Conservation (phyloP, 768 basidiomycete species). For the Pisolithus albus region DNA sequence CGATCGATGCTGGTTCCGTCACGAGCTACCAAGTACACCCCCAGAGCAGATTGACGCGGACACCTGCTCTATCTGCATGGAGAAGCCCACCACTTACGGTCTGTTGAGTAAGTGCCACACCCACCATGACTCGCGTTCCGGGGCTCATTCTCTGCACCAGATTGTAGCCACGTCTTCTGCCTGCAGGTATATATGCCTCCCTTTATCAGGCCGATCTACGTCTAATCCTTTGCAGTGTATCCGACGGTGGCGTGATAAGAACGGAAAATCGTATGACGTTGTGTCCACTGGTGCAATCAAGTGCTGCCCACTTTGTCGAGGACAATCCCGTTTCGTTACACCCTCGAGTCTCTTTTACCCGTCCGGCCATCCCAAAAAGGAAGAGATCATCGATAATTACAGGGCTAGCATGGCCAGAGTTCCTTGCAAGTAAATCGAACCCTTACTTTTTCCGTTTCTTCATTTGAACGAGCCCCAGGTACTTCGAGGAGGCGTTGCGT, state of each 20-base stretch:
- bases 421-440: slow-evolving; percentile 51
- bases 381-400: slow-evolving; percentile 46
- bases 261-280: slow-evolving; percentile 44
- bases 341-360: slow-evolving; percentile 67
- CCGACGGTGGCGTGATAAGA: slow-evolving; percentile 67
- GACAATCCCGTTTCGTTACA: slow-evolving; percentile 57
- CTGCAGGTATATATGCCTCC: slow-evolving; percentile 40
- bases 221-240: slow-evolving; percentile 50
- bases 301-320: slow-evolving; percentile 74
- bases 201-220: slow-evolving; percentile 1
- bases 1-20: slow-evolving; percentile 70
- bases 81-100: slow-evolving; percentile 63
- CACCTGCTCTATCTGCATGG: slow-evolving; percentile 67
- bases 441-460: neutral
- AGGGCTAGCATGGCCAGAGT: slow-evolving; percentile 68
- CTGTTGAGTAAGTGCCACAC: slow-evolving; percentile 47
- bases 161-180: slow-evolving; percentile 77
- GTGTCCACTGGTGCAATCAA: slow-evolving; percentile 57
- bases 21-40: slow-evolving; percentile 30
- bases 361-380: slow-evolving; percentile 48
- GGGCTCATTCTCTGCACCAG: slow-evolving; percentile 35
- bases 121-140: neutral
- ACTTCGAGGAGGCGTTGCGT: slow-evolving; percentile 50
- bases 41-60: slow-evolving; percentile 34
- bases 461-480: slow-evolving; percentile 31